Evolutionary conservation across 768 basidiomycete species (phyloP).

Genomic region (Russula lepida): DNA sequence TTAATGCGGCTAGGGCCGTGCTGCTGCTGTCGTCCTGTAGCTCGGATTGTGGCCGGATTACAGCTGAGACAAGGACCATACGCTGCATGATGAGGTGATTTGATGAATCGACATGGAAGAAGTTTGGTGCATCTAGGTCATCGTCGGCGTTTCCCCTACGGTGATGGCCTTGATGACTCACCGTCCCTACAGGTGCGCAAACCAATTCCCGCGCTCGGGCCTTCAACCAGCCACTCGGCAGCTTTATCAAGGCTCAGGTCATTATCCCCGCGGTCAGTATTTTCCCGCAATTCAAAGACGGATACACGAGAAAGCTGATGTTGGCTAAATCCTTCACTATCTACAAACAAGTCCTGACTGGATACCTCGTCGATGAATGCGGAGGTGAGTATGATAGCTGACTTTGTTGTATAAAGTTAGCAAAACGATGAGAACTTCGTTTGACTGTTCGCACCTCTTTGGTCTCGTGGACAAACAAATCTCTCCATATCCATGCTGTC

Average conservation of each 20-base stretch:
- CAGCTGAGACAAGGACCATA: conserved; percentile 10
- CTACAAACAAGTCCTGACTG: background rate
- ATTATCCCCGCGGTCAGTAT: conserved; percentile 3
- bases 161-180: background rate
- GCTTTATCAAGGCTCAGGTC: conserved; percentile 4
- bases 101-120: conserved; percentile 37
- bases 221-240: conserved; percentile 20
- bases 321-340: background rate
- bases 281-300: conserved; percentile 7
- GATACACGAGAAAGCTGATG: conserved; percentile 5
- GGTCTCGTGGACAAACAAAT: conserved; percentile 25
- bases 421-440: background rate
- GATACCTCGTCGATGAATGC: conserved; percentile 5
- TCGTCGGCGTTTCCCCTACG: background rate
- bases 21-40: conserved; percentile 28
- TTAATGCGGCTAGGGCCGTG: conserved; percentile 41
- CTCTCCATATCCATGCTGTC: conserved; percentile 30
- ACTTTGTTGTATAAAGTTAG: conserved; percentile 5
- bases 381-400: conserved; percentile 10
- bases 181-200: conserved; percentile 6
- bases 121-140: conserved; percentile 29
- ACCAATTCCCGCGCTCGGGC: conserved; percentile 6
- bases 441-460: conserved; percentile 24
- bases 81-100: conserved; percentile 39
- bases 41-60: conserved; percentile 20